A percentile compares a stretch with the other conserved stretches of the same genome.
Evolutionary conservation across 2,329 filamentous ascomycete genomes (phyloP).

Genomic region (Bertia moriformis): DNA sequence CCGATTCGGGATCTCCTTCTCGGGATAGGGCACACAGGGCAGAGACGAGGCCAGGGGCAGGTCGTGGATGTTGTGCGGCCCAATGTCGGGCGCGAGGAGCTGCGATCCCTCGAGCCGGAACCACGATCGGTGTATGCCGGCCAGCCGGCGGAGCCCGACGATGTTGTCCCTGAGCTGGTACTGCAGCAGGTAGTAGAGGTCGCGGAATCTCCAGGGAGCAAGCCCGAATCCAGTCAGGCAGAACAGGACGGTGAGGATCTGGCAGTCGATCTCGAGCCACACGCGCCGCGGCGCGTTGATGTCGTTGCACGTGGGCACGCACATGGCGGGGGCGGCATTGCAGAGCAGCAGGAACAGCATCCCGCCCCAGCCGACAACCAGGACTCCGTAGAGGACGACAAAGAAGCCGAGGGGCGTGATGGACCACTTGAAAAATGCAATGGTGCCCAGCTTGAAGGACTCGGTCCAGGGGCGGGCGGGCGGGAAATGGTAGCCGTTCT

Average conservation of each 20-base stretch:
- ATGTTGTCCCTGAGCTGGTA: conserved; percentile 41
- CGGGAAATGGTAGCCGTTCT: conserved; percentile 54
- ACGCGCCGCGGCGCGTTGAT: conserved; percentile 63
- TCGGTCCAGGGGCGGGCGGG: conserved; percentile 44
- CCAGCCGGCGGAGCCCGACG: conserved; percentile 49
- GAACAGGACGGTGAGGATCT: conserved; percentile 73
- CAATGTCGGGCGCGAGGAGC: conserved; percentile 33
- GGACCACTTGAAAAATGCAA: conserved; percentile 59
- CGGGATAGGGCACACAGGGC: conserved; percentile 45
- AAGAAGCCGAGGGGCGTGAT: conserved; percentile 63
- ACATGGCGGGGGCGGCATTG: conserved; percentile 63
- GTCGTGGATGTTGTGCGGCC: conserved; percentile 33
- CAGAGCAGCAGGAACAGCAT: conserved; percentile 79
- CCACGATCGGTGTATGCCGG: conserved; percentile 63
- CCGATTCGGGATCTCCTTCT: conserved; percentile 43
- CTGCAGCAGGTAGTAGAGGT: conserved; percentile 58
- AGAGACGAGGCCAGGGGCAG: conserved; percentile 20
- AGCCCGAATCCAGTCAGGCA: conserved; percentile 76
- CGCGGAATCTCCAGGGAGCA: conserved; percentile 71
- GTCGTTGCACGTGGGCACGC: conserved; percentile 53
- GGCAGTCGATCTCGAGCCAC: conserved; percentile 76
- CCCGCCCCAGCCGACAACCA: conserved; percentile 76
- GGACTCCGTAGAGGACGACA: conserved; percentile 65
- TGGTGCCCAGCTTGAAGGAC: conserved; percentile 38
- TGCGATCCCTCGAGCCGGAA: conserved; percentile 58